These are phyloP conservation scores for Cinnamomum chago DNA, from an alignment of 164 flowering plant genomes.

Conservation along the genomic window DNA sequence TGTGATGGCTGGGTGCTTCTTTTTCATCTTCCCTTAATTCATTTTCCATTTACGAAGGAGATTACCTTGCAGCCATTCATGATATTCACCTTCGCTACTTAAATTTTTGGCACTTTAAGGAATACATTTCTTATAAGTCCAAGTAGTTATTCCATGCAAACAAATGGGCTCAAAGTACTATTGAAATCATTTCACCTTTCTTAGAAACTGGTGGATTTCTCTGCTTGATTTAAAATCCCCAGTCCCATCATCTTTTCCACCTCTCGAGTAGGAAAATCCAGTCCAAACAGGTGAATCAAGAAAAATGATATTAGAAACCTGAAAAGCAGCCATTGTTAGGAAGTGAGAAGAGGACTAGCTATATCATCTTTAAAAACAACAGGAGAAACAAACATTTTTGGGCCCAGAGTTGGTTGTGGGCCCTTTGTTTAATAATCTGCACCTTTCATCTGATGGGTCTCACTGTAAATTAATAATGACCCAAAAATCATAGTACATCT, in stretches of 20 bases:
- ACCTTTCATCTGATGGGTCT: neutral
- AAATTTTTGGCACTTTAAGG: neutral
- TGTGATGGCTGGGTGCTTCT: neutral
- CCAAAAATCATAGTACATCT: neutral
- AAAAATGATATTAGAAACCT: conserved; percentile 19
- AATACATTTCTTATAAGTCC: neutral
- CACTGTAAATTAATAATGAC: neutral
- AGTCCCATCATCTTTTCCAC: neutral
- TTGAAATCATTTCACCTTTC: conserved; percentile 17
- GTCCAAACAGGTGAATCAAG: conserved; percentile 21
- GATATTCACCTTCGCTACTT: neutral
- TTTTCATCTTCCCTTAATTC: too few species aligned
- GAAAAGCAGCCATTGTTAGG: neutral
- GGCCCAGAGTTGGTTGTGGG: neutral
- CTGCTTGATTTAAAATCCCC: conserved; percentile 11
- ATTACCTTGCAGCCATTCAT: neutral
- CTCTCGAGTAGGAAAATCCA: conserved; percentile 24
- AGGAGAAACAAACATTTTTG: neutral
- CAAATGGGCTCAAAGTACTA: neutral
- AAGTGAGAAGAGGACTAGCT: neutral
- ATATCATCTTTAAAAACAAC: neutral
- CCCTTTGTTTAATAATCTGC: neutral
- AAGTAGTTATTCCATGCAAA: neutral
- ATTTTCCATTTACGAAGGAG: too few species aligned
- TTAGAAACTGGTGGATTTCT: conserved; percentile 12